Conservation (phyloP, 805 yeast species). For the Candida loeiensis region DNA sequence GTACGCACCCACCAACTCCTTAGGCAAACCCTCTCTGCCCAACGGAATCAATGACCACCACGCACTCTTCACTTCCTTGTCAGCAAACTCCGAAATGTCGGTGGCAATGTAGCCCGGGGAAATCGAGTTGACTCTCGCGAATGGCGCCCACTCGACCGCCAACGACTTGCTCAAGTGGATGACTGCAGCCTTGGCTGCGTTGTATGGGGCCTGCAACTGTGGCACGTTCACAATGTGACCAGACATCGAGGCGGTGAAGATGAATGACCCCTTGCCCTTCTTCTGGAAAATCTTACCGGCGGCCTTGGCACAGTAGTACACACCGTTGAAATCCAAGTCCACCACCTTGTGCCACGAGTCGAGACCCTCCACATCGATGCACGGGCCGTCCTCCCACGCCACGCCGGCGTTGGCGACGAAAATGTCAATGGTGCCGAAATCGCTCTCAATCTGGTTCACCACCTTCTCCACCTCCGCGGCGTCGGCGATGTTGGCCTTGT, state of each 20-base stretch:
- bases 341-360: slow-evolving; percentile 35
- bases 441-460: slow-evolving; percentile 50
- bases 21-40: slow-evolving; percentile 44
- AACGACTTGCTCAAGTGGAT: slow-evolving; percentile 41
- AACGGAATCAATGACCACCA: slow-evolving; percentile 43
- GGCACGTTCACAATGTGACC: slow-evolving; percentile 48
- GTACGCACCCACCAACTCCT: slow-evolving; percentile 47
- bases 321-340: slow-evolving; percentile 40
- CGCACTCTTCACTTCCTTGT: slow-evolving; percentile 26
- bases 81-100: slow-evolving; percentile 37
- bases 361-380: slow-evolving; percentile 34
- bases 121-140: slow-evolving; percentile 41
- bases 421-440: slow-evolving; percentile 77
- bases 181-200: slow-evolving; percentile 46
- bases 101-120: slow-evolving; percentile 44
- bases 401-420: slow-evolving; percentile 91
- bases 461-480: slow-evolving; percentile 47
- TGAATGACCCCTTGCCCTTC: slow-evolving; percentile 41
- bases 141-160: slow-evolving; percentile 48
- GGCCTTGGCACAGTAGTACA: slow-evolving; percentile 42
- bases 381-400: slow-evolving; percentile 40
- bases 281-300: slow-evolving; percentile 39
- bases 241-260: slow-evolving; percentile 45
- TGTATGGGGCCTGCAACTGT: slow-evolving; percentile 44
- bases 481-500: slow-evolving; percentile 57